phyloP scores from a whole-genome alignment of 805 yeast species.

The Candida jianshihensis region DNA sequence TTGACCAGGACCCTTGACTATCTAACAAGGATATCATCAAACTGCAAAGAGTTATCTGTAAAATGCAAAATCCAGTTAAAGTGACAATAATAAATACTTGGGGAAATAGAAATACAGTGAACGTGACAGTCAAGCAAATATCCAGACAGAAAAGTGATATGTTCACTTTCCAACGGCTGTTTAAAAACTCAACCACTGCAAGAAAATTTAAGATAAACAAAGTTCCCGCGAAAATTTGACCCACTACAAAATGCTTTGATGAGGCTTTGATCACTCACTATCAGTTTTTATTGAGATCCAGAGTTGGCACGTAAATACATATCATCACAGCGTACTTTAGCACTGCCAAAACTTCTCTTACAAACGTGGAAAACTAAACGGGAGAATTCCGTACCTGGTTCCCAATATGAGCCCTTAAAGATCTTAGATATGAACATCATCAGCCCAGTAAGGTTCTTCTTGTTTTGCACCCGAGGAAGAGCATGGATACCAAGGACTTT shows the following conservation, averaged over 20 bases:
- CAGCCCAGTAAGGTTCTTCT: slow-evolving; percentile 50
- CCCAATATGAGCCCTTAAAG: slow-evolving; percentile 41
- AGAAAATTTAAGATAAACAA: no score
- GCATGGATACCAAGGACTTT: slow-evolving; percentile 32
- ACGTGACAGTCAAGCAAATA: no score
- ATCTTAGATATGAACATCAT: slow-evolving; percentile 37
- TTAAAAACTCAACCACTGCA: no score
- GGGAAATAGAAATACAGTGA: no score
- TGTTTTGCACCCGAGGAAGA: slow-evolving; percentile 32
- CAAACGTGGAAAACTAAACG: slow-evolving; percentile 46
- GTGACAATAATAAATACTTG: no score
- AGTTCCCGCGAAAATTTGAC: background rate
- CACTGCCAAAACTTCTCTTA: slow-evolving; percentile 45
- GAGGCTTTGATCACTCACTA: background rate
- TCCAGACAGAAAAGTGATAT: no score
- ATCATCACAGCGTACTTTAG: slow-evolving; percentile 38
- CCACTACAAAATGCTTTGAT: background rate
- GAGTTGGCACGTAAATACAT: slow-evolving; percentile 32
- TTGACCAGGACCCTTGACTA: no score
- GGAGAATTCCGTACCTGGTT: slow-evolving; percentile 50
- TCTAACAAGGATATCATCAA: no score
- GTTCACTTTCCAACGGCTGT: no score
- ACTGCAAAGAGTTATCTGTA: no score
- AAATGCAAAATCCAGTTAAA: no score
- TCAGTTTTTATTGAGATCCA: background rate